phyloP scores from a whole-genome alignment of 1,284 basidiomycete genomes.

The Puccinia triticina region DNA sequence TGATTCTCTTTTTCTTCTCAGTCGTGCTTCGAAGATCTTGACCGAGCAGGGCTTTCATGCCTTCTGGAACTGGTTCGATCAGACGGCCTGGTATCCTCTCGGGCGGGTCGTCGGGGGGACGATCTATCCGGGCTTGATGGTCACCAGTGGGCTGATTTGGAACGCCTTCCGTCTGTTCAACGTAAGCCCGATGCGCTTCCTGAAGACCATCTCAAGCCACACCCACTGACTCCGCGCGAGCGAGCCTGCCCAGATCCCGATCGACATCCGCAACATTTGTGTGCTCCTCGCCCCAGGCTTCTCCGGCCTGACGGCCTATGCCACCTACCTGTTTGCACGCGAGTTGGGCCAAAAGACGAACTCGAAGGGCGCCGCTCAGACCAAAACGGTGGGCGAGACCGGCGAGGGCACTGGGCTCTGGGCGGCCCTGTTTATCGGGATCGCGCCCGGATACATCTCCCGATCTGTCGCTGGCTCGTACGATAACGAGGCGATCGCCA shows the following conservation, averaged over 20 bases:
- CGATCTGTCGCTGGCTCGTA: constrained; percentile 98
- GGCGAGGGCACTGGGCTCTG: constrained; percentile 85
- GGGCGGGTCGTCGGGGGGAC: constrained; percentile 97
- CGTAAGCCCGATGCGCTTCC: constrained; percentile 14
- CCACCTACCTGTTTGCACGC: constrained; percentile 82
- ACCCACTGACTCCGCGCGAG: constrained; percentile 74
- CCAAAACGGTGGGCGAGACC: constrained; percentile 64
- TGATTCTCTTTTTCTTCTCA: constrained; percentile 59
- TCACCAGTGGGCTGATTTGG: constrained; percentile 52
- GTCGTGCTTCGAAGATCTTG: constrained; percentile 84
- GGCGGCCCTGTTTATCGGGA: constrained; percentile 97
- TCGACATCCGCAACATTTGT: constrained; percentile 96
- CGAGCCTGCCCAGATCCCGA: constrained; percentile 83
- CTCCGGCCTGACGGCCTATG: constrained; percentile 92
- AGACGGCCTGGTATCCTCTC: constrained; percentile 90
- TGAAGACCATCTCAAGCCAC: not conserved
- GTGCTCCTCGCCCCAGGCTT: constrained; percentile 96
- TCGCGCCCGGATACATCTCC: constrained; percentile 95
- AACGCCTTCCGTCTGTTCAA: constrained; percentile 49
- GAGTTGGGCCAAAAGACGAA: constrained; percentile 55
- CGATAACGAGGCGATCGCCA: constrained; percentile 99
- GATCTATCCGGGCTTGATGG: constrained; percentile 75
- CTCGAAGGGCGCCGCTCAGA: constrained; percentile 45
- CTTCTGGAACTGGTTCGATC: constrained; percentile 99
- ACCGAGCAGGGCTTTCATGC: constrained; percentile 93